These are phyloP conservation scores for Xylaria sp. DNA, from an alignment of 2,329 filamentous ascomycete genomes.

Conservation along the genomic window DNA sequence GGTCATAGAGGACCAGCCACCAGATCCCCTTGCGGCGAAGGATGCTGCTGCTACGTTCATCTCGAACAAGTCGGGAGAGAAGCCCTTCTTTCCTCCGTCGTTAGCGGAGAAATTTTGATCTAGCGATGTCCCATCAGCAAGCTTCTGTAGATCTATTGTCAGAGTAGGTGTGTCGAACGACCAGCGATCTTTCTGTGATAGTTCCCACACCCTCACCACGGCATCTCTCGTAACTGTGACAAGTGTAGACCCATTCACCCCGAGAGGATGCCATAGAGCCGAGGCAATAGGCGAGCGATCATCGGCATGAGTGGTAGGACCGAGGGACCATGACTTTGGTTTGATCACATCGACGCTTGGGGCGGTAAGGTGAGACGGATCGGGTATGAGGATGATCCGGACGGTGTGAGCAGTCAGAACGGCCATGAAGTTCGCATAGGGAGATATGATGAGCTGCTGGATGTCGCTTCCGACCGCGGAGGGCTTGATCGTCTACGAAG, in stretches of 20 bases:
- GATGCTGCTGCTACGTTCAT: slow-evolving; percentile 93
- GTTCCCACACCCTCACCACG: slow-evolving; percentile 88
- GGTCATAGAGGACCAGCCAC: slow-evolving; percentile 96
- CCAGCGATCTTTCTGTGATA: slow-evolving; percentile 84
- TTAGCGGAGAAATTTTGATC: slow-evolving; percentile 85
- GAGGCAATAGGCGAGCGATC: slow-evolving; percentile 83
- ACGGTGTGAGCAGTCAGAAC: slow-evolving; percentile 88
- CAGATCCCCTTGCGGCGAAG: slow-evolving; percentile 74
- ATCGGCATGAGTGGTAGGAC: slow-evolving; percentile 89
- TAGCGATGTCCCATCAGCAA: slow-evolving; percentile 82
- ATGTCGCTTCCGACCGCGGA: slow-evolving; percentile 84
- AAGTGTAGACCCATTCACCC: slow-evolving; percentile 80
- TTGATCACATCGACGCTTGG: slow-evolving; percentile 76
- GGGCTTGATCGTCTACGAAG: slow-evolving; percentile 74
- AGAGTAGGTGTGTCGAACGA: slow-evolving; percentile 87
- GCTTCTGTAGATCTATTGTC: slow-evolving; percentile 86
- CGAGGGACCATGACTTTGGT: slow-evolving; percentile 89
- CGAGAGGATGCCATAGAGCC: slow-evolving; percentile 91
- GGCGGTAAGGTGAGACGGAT: slow-evolving; percentile 77
- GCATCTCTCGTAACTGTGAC: slow-evolving; percentile 91
- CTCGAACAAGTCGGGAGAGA: slow-evolving; percentile 88
- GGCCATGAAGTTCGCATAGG: slow-evolving; percentile 82
- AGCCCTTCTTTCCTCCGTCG: slow-evolving; percentile 79
- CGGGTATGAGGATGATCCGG: slow-evolving; percentile 86
- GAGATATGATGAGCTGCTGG: slow-evolving; percentile 84